Base-by-base conservation (phyloP, 164 flowering plant species). In the Kingdonia uniflora region DNA sequence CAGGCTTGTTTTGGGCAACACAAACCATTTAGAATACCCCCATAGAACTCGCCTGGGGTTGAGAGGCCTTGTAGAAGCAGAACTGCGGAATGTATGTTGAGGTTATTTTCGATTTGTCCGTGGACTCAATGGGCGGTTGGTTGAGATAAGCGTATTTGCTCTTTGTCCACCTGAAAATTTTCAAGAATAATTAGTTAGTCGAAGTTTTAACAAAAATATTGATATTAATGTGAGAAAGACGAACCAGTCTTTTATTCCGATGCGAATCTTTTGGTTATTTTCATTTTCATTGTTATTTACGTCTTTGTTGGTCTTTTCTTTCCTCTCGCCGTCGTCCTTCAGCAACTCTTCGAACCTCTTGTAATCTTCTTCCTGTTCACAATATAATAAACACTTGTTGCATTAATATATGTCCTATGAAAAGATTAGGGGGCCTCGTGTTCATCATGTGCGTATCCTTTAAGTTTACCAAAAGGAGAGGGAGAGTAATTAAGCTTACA, bases 171-270 rank as follows among this genome's bases (percentile, higher is more conserved):
- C 96, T 87, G 75, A 41, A 21, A 19, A 29, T 29, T 29, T 29
- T 29, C 35, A 29, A 29, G 35, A 29, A 29, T 29, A 29, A 44
- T 11, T 44, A 41, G 44, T 14, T 10, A 41, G n/a, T 3, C 44
- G 5, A 1, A 41, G 15, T 41, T 37, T n/a, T n/a, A n/a, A 35
- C 8, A 17, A 11, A 25, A 14, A 19, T 7, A 2, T 14, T 44
- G 19, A 5, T 7, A 44, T 10, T 5, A n/a, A 8, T 44, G 5
- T 19, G 16, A 41, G 8, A 29, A 29, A 4, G 8, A 29, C 35
- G 35, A 14, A 84, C 90, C 96, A 87, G 67, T 87, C 84, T 65
- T 75, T 84, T 25, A 82, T 77, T 55, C 96, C 96, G 0, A 80
- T 71, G 3, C 80, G 74, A 8, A 74, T 49, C 59, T 83, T 85